Evolutionary conservation across 345 rosid genomes (phyloP), one percentile per base, ranked within the genome.

Genomic region (Salix suchowensis): DNA sequence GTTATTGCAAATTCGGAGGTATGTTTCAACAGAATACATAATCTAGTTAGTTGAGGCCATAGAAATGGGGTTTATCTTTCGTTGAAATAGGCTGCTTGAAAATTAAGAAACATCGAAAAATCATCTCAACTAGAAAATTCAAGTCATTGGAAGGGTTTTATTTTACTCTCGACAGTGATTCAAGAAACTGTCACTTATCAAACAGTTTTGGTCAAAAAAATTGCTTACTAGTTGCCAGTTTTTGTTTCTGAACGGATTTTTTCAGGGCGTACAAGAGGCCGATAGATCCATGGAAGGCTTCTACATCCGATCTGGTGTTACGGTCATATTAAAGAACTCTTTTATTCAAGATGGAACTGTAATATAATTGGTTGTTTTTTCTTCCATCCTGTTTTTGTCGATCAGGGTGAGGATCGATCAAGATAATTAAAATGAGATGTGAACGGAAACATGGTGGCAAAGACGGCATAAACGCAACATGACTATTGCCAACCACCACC

Each of bases 1-100:
- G 80, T 90, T 50, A 89, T 95, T 24, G 92, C 89, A 32, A 91
- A 95, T 88, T 86, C 97, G 0, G 98, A 91, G 97, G 98, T 95
- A 77, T 21, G 74, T 0, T 10, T 68, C 71, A 48, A 67, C 69
- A 67, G 15, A 46, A 46, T 46, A 19, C 52, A 0, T 46, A 14
- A 12, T 46, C 52, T 46, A 14, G 37, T 5, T 36, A 36, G 37
- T 36, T 0, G 37, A 36, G 37, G 37, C 37, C 37, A 36, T 34
- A 36, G 1, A 36, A 36, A 36, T 0, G 37, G 5, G 37, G 5
- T 36, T 5, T 36, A 36, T 36, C 37, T 36, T 36, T 36, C 37
- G 5, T 36, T 36, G 37, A 36, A 42, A 11, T 40, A 10, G 14
- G 3, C 2, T 42, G 46, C 46, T 42, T 42, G 12, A 42, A 2